Evolutionary conservation across 202 grass and related monocot genomes (phyloP).

Genomic region (Brachypodium distachyon): DNA sequence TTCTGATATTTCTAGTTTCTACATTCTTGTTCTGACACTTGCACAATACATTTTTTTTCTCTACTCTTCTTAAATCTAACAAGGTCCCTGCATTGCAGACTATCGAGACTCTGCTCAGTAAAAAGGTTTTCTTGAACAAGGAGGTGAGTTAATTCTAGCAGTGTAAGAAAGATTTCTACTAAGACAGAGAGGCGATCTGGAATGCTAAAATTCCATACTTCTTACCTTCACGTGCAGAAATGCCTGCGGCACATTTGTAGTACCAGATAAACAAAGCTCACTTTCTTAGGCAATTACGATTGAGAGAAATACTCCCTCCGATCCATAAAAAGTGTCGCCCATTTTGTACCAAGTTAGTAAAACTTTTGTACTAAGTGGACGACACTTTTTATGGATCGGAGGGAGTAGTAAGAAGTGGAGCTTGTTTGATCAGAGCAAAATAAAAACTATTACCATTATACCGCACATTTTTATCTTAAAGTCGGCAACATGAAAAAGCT

Average conservation of each 20-base stretch:
- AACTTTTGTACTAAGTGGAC: too few species aligned
- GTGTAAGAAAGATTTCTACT: not conserved
- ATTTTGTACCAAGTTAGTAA: too few species aligned
- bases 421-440: not conserved
- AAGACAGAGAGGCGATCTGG: not conserved
- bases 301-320: not conserved
- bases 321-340: too few species aligned
- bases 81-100: conserved; percentile 58
- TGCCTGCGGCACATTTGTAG: not conserved
- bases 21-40: not conserved
- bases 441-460: not conserved
- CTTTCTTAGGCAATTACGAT: conserved; percentile 10
- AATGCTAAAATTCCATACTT: not conserved
- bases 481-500: not conserved
- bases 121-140: conserved; percentile 64
- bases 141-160: conserved; percentile 59
- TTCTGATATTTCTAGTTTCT: not conserved
- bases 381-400: too few species aligned
- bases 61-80: conserved; percentile 19
- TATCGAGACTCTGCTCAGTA: conserved; percentile 86
- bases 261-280: not conserved
- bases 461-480: not conserved
- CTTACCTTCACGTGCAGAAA: not conserved
- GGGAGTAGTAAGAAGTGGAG: not conserved
- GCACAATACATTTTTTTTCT: not conserved